Evolutionary conservation across 2,329 filamentous ascomycete genomes (phyloP), one percentile per base, ranked within the genome.

Genomic region (Aspergillus fumigatiaffinis): DNA sequence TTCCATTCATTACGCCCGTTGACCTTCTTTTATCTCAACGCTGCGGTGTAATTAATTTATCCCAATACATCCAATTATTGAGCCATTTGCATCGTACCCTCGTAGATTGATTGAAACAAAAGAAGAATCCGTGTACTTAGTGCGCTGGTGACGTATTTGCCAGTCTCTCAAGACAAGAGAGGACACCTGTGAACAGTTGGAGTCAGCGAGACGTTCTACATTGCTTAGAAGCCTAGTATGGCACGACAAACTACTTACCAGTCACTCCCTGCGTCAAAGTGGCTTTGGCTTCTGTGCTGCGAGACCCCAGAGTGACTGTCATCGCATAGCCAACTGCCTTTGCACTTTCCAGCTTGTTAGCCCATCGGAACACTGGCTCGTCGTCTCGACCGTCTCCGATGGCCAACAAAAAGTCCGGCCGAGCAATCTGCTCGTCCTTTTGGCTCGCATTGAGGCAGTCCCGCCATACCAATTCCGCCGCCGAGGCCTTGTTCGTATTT

Each of bases 281-380:
- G 1, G 88, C 86, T 50, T 85, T 87, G 7, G 93, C 93, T 72
- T 96, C 89, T 0, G 93, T 97, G 75, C 92, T 97, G 61, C 92
- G 84, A 68, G 84, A 90, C 52, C 92, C 92, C 38, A 97, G 79
- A 62, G 90, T 95, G 23, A 96, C 92, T 2, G 92, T 96, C 60
- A 89, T 86, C 3, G 94, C 90, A 55, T 91, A 82, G 51, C 86
- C 76, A 47, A 92, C 81, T 2, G 77, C 76, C 20, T 82, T 81
- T 8, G 82, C 76, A 3, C 82, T 80, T 23, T 81, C 81, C 10
- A 96, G 77, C 51, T 85, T 81, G 75, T 97, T 96, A 20, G 93
- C 94, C 93, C 94, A 97, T 60, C 87, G 87, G 78, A 96, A 97
- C 21, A 96, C 89, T 65, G 91, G 89, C 71, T 97, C 93, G 63